These are phyloP conservation scores for Solanum clarkiae DNA, from an alignment of 257 asterid genomes.

Conservation along the genomic window DNA sequence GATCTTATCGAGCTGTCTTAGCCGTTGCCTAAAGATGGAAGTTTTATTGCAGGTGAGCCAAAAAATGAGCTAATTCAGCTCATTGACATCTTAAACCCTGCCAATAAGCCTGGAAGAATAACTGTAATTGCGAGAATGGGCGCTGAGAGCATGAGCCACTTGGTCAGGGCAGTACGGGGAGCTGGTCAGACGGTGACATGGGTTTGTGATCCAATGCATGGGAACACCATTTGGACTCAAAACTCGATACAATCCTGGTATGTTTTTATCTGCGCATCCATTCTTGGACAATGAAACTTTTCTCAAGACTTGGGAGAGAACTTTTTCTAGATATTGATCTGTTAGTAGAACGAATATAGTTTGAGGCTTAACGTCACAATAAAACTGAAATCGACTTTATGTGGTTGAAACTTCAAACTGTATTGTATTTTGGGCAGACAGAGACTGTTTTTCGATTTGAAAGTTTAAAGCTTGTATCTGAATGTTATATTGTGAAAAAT, in stretches of 20 bases:
- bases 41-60: slow-evolving; percentile 56
- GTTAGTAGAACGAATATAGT: neutral
- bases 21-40: neutral
- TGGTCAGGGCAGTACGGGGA: slow-evolving; percentile 67
- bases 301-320: neutral
- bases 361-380: neutral
- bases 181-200: slow-evolving; percentile 73
- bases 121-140: slow-evolving; percentile 74
- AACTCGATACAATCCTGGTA: slow-evolving; percentile 76
- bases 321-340: neutral
- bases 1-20: neutral
- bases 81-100: slow-evolving; percentile 50
- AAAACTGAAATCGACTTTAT: neutral
- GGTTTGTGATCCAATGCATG: slow-evolving; percentile 88
- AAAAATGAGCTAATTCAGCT: slow-evolving; percentile 63
- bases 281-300: neutral
- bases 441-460: neutral
- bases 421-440: neutral
- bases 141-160: slow-evolving; percentile 75
- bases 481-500: neutral
- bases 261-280: neutral
- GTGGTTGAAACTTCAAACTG: neutral
- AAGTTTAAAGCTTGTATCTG: neutral
- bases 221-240: slow-evolving; percentile 82
- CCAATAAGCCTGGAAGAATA: slow-evolving; percentile 72